Evolutionary conservation across 257 asterid species (phyloP), one percentile per base, ranked within the genome.

Genomic region (Parsonsia alboflavescens): DNA sequence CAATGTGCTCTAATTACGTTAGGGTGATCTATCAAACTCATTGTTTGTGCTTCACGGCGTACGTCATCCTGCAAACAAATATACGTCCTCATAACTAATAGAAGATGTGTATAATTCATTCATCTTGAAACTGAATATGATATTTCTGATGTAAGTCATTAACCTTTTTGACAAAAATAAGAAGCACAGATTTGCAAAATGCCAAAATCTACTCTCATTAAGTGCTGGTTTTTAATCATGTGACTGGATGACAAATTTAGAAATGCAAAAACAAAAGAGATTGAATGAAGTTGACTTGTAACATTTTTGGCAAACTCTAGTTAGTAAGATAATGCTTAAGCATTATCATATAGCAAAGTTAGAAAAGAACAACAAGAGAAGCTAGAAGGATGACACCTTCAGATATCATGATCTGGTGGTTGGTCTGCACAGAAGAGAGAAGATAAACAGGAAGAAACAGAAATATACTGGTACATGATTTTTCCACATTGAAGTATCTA

Each of bases 1-100:
- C 99, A 92, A 85, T 77, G 86, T 71, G 98, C 91, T 79, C 77
- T 91, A 75, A 95, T 90, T 76, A 95, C 92, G 83, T 92, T 95
- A 71, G 99, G 97, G 81, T 95, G 99, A 76, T 90, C 88, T 45
- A 95, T 95, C 84, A 95, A 86, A 81, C 91, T 90, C 99, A 95
- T 86, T 26, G 90, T 89, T 81, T 95, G 99, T 82, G 99, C 96
- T 89, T 95, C 99, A 83, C 96, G 85, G 50, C 97, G 97, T 73
- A 95, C 88, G 83, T 95, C 98, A 82, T 95, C 99, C 99, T 95
- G 91, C 79, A 74, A 63, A 83, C 48, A 8, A 58, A 10, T 16
- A 65, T 17, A 41, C 16, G 5, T 63, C 46, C 45, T 65, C 70
- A 39, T 36, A 7, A 65, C 17, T 21, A 41, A 65, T 65, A 46